phyloP scores from a whole-genome alignment of 192 early-diverging fungal species.

The Chytriomyces confervae region DNA sequence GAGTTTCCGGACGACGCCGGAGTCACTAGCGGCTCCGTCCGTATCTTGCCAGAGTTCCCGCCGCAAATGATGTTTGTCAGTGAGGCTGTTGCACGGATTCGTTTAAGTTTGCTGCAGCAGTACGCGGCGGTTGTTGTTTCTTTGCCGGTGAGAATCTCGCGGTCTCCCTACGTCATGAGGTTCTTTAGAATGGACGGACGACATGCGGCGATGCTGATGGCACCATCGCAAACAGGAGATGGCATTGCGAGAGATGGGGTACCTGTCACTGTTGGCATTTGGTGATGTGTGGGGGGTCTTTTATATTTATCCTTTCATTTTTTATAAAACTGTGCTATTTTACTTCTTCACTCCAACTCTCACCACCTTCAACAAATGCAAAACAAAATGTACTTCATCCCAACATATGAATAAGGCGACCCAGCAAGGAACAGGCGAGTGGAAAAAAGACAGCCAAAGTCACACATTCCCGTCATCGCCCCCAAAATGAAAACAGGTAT shows the following conservation, averaged over 20 bases:
- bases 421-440: too few species aligned
- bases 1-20: conserved; percentile 66
- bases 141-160: conserved; percentile 55
- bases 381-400: too few species aligned
- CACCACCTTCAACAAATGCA: too few species aligned
- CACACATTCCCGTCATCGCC: too few species aligned
- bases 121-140: conserved; percentile 57
- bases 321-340: too few species aligned
- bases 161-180: conserved; percentile 53
- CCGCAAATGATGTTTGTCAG: conserved; percentile 67
- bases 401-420: too few species aligned
- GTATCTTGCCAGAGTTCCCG: conserved; percentile 63
- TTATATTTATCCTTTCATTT: too few species aligned
- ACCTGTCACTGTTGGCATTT: background rate
- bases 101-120: conserved; percentile 51
- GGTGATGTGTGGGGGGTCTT: background rate
- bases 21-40: conserved; percentile 17
- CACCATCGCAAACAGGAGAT: background rate
- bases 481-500: too few species aligned
- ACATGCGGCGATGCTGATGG: conserved; percentile 29
- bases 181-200: conserved; percentile 58
- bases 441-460: too few species aligned
- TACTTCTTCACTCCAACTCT: too few species aligned
- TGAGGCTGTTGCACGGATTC: conserved; percentile 53
- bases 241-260: background rate